Conservation (phyloP, 192 early-diverging fungal species). For the Linnemannia exigua region DNA sequence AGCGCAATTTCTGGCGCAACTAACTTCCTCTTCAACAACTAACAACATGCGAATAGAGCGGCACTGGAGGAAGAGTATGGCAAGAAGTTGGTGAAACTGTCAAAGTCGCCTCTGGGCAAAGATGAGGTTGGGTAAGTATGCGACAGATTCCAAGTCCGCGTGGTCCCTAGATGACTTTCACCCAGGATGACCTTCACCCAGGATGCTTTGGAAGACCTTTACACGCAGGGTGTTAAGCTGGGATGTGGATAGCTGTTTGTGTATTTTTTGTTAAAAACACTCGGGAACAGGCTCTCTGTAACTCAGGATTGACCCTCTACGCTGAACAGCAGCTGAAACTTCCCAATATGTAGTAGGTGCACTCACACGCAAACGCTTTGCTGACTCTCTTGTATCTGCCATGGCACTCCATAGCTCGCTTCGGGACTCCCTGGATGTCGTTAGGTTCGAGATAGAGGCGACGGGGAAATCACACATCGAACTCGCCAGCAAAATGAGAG, state of each 20-base stretch:
- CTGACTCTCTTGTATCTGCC: background rate
- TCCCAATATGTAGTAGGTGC: background rate
- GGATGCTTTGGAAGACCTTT: no score
- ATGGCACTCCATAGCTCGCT: constrained; percentile 60
- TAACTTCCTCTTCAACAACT: background rate
- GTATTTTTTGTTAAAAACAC: no score
- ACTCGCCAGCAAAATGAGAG: constrained; percentile 72
- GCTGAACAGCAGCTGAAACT: no score
- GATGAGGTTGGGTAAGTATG: constrained; percentile 76
- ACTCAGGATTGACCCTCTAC: no score
- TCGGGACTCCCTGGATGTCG: constrained; percentile 67
- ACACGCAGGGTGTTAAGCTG: no score
- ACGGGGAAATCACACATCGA: constrained; percentile 75
- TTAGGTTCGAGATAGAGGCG: constrained; percentile 72
- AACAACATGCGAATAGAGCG: constrained; percentile 59
- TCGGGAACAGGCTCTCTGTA: no score
- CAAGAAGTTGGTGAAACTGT: constrained; percentile 73
- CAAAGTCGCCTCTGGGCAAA: constrained; percentile 70
- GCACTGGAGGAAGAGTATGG: constrained; percentile 79
- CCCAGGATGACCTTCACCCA: no score
- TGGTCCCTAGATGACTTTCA: no score
- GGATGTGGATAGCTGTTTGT: no score
- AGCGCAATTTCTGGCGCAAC: no score
- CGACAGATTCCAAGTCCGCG: no score
- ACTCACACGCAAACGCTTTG: background rate